Evolutionary conservation across 495 filamentous ascomycete species (phyloP).

Genomic region (Penicillium parvum): DNA sequence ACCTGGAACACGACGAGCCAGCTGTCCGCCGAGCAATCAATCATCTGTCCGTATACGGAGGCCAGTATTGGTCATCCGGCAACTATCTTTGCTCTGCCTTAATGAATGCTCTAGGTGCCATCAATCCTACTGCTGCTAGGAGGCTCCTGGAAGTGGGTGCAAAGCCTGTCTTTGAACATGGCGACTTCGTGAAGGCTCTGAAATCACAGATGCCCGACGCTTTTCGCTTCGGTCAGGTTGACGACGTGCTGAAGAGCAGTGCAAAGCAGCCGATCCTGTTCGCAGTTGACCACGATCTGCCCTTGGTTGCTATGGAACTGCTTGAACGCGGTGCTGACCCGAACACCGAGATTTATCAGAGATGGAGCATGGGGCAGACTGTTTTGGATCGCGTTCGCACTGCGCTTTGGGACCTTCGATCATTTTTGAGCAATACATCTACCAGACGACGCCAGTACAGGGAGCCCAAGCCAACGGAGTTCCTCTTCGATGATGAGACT

Average conservation of each 20-base stretch:
- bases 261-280: slow-evolving; percentile 56
- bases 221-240: slow-evolving; percentile 20
- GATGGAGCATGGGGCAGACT: slow-evolving; percentile 4
- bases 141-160: slow-evolving; percentile 48
- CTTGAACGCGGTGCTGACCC: slow-evolving; percentile 56
- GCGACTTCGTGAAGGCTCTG: slow-evolving; percentile 38
- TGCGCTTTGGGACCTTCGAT: slow-evolving; percentile 43
- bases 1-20: slow-evolving; percentile 55
- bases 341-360: slow-evolving; percentile 40
- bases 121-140: slow-evolving; percentile 28
- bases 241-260: slow-evolving; percentile 30
- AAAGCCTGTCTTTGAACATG: slow-evolving; percentile 30
- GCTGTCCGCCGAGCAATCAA: slow-evolving; percentile 61
- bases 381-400: slow-evolving; percentile 34
- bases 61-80: background rate
- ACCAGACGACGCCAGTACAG: background rate
- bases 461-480: slow-evolving; percentile 8
- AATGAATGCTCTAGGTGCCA: slow-evolving; percentile 38
- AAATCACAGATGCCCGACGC: slow-evolving; percentile 6
- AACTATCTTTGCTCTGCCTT: slow-evolving; percentile 31
- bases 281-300: slow-evolving; percentile 49
- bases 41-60: slow-evolving; percentile 40
- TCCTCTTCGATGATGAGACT: slow-evolving; percentile 31
- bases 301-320: slow-evolving; percentile 50
- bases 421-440: slow-evolving; percentile 31